Percentiles rank a stretch among this genome's conserved stretches.
Evolutionary conservation across 2,329 filamentous ascomycete species (phyloP).

Genomic region (Epichloe hybrida): DNA sequence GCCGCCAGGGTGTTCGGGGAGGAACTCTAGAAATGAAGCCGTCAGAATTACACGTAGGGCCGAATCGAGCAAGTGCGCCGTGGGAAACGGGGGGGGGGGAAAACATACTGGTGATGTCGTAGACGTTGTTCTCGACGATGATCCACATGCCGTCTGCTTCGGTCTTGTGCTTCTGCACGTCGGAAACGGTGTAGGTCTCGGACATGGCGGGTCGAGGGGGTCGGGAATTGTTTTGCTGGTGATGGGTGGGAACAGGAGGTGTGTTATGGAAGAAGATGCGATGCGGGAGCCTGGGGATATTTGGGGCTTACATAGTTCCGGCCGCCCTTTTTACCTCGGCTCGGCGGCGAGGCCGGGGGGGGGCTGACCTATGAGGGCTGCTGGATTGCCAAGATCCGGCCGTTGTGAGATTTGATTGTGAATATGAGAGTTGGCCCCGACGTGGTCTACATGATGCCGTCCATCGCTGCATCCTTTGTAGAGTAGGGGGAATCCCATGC

Average conservation of each 20-base stretch:
- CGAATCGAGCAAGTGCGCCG: no score
- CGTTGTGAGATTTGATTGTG: background rate
- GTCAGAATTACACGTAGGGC: background rate
- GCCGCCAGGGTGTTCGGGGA: conserved; percentile 79
- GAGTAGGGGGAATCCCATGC: no score
- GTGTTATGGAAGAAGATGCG: no score
- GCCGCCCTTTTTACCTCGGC: no score
- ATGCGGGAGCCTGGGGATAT: no score
- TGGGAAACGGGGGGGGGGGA: no score
- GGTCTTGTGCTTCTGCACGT: conserved; percentile 58
- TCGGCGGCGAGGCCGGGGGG: no score
- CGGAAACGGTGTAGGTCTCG: conserved; percentile 44
- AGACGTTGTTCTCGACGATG: conserved; percentile 72
- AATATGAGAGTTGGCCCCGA: no score
- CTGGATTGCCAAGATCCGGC: conserved; percentile 2
- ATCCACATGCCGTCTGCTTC: conserved; percentile 70
- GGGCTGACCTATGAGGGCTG: conserved; percentile 6
- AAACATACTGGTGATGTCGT: conserved; percentile 54
- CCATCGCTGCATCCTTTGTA: no score
- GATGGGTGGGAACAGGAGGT: no score
- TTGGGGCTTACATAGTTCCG: no score
- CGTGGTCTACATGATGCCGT: no score
- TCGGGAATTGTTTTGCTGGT: background rate
- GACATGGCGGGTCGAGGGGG: conserved; percentile 30
- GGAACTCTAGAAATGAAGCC: conserved; percentile 42